phyloP scores from a whole-genome alignment of 2,329 filamentous ascomycete species.

The Dactylonectria macrodidyma region DNA sequence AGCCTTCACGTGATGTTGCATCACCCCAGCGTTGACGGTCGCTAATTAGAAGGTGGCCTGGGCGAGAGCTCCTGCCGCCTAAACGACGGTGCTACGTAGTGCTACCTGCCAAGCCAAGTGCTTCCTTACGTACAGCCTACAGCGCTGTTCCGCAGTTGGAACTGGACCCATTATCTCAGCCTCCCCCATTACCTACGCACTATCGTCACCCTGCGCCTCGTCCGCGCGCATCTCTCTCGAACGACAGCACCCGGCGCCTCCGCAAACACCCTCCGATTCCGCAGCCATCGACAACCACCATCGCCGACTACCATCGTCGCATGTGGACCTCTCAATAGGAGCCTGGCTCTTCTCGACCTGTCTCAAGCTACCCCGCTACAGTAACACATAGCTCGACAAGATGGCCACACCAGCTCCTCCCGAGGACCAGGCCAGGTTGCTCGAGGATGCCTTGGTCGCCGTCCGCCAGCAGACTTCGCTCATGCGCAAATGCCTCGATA shows the following conservation, averaged over 20 bases:
- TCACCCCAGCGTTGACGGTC: constrained; percentile 2
- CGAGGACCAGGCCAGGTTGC: constrained; percentile 90
- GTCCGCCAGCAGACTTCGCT: constrained; percentile 97
- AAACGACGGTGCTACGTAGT: constrained; percentile 26
- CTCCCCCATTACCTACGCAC: constrained; percentile 41
- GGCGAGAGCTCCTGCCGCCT: constrained; percentile 40
- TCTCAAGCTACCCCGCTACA: constrained; percentile 51
- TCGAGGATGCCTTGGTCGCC: constrained; percentile 96
- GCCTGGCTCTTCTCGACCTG: constrained; percentile 38
- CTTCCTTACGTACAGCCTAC: constrained; percentile 26
- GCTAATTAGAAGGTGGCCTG: constrained; percentile 24
- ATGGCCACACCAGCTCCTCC: constrained; percentile 73
- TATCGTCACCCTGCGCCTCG: constrained; percentile 48
- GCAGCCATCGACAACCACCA: constrained; percentile 34
- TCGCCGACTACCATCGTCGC: constrained; percentile 35
- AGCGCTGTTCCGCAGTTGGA: constrained; percentile 37
- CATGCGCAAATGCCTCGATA: constrained; percentile 98
- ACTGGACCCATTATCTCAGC: constrained; percentile 48
- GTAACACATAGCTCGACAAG: constrained; percentile 42
- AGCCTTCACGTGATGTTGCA: constrained; percentile 38
- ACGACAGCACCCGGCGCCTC: constrained; percentile 41
- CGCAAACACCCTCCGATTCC: constrained; percentile 30
- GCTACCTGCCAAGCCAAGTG: constrained; percentile 16
- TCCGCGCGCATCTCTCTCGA: constrained; percentile 43
- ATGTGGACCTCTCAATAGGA: constrained; percentile 46